Evolutionary conservation across 768 basidiomycete genomes (phyloP).

Genomic region (Aureoboletus auriporus): DNA sequence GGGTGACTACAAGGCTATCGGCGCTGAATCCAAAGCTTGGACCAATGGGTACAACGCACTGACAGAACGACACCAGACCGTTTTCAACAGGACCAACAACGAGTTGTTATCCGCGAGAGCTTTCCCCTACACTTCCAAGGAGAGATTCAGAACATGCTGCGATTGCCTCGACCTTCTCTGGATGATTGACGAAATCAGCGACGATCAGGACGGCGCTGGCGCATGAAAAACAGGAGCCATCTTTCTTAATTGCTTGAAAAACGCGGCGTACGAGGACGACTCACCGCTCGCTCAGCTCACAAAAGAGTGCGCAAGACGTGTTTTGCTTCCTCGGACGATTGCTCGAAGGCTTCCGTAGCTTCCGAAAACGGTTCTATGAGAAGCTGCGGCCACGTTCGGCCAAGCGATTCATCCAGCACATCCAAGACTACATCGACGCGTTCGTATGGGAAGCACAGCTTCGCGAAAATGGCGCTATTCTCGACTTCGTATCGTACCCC

Average conservation of each 20-base stretch:
- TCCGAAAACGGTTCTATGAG: conserved; percentile 43
- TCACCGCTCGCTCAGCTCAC: conserved; percentile 58
- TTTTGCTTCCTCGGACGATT: background rate
- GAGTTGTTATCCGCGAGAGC: conserved; percentile 59
- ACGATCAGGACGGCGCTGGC: conserved; percentile 56
- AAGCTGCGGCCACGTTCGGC: conserved; percentile 39
- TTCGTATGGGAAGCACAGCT: conserved; percentile 61
- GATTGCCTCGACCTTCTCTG: conserved; percentile 63
- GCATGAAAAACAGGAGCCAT: conserved; percentile 50
- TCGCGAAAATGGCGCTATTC: conserved; percentile 52
- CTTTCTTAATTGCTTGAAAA: conserved; percentile 49
- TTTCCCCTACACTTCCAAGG: conserved; percentile 56
- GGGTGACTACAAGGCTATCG: conserved; percentile 47
- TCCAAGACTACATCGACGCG: conserved; percentile 52
- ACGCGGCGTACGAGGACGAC: conserved; percentile 50
- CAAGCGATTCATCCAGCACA: conserved; percentile 47
- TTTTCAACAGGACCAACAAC: conserved; percentile 54
- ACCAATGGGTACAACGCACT: conserved; percentile 57
- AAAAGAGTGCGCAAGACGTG: conserved; percentile 44
- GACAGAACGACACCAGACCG: conserved; percentile 52
- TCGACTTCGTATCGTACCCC: conserved; percentile 51
- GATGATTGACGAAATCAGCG: conserved; percentile 65
- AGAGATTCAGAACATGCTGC: conserved; percentile 56
- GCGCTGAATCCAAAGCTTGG: conserved; percentile 58
- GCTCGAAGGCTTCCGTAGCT: conserved; percentile 35